Conservation (phyloP, 2,329 filamentous ascomycete genomes). For the Phoma sp. region DNA sequence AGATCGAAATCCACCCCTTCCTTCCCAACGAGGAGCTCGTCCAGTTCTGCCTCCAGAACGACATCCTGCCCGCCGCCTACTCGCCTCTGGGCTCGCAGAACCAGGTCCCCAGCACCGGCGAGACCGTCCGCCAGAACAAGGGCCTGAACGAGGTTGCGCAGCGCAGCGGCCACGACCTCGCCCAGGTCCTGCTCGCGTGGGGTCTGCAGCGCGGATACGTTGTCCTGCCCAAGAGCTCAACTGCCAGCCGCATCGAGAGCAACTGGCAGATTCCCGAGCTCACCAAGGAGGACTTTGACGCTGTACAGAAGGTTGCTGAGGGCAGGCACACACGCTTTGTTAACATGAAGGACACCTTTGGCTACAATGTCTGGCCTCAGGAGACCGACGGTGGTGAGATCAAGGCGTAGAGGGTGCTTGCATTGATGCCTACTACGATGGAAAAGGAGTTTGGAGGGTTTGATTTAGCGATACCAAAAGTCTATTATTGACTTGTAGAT, state of each 20-base stretch:
- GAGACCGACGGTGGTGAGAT: slow-evolving; percentile 44
- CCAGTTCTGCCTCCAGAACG: slow-evolving; percentile 65
- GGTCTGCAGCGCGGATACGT: slow-evolving; percentile 75
- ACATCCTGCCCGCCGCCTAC: slow-evolving; percentile 69
- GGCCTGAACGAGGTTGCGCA: slow-evolving; percentile 71
- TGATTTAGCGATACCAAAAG: slow-evolving; percentile 36
- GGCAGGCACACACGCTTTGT: slow-evolving; percentile 75
- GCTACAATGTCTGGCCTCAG: slow-evolving; percentile 68
- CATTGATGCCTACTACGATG: neutral
- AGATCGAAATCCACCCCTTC: slow-evolving; percentile 80
- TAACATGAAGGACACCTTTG: slow-evolving; percentile 84
- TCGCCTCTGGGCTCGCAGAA: slow-evolving; percentile 75
- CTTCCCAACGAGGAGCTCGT: slow-evolving; percentile 69
- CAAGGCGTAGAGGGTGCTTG: slow-evolving; percentile 25
- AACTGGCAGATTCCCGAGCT: slow-evolving; percentile 71
- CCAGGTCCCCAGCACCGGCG: slow-evolving; percentile 72
- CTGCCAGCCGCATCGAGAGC: slow-evolving; percentile 56
- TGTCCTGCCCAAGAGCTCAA: slow-evolving; percentile 53
- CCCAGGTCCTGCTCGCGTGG: slow-evolving; percentile 85
- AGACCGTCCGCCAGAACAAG: slow-evolving; percentile 73
- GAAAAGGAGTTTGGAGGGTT: slow-evolving; percentile 11
- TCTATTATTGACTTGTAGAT: slow-evolving; percentile 21
- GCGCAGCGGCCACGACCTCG: slow-evolving; percentile 77
- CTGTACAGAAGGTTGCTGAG: slow-evolving; percentile 69
- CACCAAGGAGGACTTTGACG: slow-evolving; percentile 61